A percentile compares a stretch with the other conserved stretches of the same genome.
Conservation (phyloP, 2,329 filamentous ascomycete genomes). For the Fusarium nurragi region DNA sequence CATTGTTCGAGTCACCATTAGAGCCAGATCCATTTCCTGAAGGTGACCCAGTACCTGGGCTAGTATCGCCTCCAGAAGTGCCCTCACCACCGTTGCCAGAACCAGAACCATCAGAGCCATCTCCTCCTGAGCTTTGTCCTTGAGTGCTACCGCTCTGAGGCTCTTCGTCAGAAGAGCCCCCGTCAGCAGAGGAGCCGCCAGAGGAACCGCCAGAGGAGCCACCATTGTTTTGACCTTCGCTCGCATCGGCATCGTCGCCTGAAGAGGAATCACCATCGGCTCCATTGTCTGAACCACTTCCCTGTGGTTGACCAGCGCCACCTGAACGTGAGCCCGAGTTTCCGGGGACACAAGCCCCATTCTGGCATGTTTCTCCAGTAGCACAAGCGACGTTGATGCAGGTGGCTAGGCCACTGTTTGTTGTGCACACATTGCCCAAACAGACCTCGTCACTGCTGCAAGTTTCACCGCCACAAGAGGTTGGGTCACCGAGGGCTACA, state of each 20-base stretch:
- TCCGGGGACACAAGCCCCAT: constrained; percentile 7
- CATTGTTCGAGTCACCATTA: neutral
- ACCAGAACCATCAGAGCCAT: neutral
- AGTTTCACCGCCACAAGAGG: neutral
- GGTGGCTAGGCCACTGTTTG: neutral
- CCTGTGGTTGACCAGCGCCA: neutral
- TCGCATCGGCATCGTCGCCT: neutral
- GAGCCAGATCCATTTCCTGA: neutral
- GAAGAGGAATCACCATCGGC: neutral
- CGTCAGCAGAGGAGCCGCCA: neutral
- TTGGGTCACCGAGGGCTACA: constrained; percentile 13
- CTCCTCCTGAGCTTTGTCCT: neutral
- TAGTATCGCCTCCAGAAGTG: neutral
- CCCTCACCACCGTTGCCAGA: neutral
- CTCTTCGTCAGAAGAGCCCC: neutral
- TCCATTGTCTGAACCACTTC: neutral
- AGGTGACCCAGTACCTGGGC: neutral
- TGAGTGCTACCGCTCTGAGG: constrained; percentile 4
- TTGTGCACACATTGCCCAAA: constrained; percentile 24
- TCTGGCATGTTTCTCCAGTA: constrained; percentile 14
- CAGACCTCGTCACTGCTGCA: constrained; percentile 24
- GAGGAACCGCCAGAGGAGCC: neutral
- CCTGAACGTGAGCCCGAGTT: neutral
- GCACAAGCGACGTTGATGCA: constrained; percentile 8
- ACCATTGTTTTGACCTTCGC: neutral